Percentiles rank a stretch among this genome's conserved stretches.
phyloP scores from a whole-genome alignment of 2,329 filamentous ascomycete species.

The Ophiosphaerella herpotricha region DNA sequence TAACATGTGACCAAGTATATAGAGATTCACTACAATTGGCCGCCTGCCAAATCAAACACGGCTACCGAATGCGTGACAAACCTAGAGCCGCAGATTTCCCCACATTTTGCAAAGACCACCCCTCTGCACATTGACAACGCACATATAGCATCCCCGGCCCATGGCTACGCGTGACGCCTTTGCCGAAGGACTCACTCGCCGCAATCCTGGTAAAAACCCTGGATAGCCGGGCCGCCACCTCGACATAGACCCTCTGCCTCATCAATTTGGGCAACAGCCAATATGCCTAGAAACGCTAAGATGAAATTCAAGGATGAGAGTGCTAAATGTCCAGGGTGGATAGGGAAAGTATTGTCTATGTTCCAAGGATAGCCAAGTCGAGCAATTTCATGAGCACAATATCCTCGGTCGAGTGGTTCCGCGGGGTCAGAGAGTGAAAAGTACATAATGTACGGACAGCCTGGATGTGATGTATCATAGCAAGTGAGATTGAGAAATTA shows the following conservation, averaged over 20 bases:
- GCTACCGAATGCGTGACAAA: neutral
- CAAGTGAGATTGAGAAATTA: neutral
- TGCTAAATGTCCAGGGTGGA: neutral
- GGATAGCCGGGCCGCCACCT: slow-evolving; percentile 40
- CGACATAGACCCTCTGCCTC: slow-evolving; percentile 21
- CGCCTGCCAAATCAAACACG: neutral
- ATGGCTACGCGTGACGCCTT: slow-evolving; percentile 14
- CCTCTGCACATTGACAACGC: slow-evolving; percentile 7
- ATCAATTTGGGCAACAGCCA: slow-evolving; percentile 30
- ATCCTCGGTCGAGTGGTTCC: slow-evolving; percentile 8
- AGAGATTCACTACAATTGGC: neutral
- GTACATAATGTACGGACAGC: slow-evolving; percentile 28
- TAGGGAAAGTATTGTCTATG: slow-evolving; percentile 5
- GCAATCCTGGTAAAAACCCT: slow-evolving; percentile 25
- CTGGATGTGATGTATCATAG: neutral
- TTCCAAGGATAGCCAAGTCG: slow-evolving; percentile 24
- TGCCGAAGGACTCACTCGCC: slow-evolving; percentile 28
- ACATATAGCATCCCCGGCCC: slow-evolving; percentile 17
- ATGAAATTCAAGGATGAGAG: slow-evolving; percentile 8
- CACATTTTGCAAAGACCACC: slow-evolving; percentile 5
- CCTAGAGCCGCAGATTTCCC: slow-evolving; percentile 16
- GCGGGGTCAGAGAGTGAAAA: neutral
- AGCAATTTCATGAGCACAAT: slow-evolving; percentile 19
- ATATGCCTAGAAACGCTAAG: slow-evolving; percentile 24
- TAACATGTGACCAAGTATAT: neutral